These are phyloP conservation scores for Penicillium alfredii DNA, from an alignment of 495 filamentous ascomycete species.

Conservation along the genomic window DNA sequence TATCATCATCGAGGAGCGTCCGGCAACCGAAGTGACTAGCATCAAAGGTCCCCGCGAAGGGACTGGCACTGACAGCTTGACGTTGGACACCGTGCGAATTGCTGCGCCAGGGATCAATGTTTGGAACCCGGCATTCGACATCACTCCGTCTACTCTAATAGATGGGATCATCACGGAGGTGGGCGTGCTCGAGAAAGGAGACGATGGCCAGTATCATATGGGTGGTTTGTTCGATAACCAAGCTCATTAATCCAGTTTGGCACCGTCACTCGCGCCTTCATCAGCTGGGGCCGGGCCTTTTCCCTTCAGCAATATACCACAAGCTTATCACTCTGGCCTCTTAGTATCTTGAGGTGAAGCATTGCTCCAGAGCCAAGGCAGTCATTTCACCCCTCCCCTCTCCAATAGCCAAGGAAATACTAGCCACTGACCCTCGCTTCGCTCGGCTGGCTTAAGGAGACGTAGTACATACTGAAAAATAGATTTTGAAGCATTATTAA, in stretches of 20 bases:
- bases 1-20: slow-evolving; percentile 85
- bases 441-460: no score
- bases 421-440: no score
- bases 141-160: slow-evolving; percentile 79
- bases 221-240: slow-evolving; percentile 41
- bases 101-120: slow-evolving; percentile 76
- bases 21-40: slow-evolving; percentile 68
- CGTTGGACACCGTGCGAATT: slow-evolving; percentile 65
- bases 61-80: slow-evolving; percentile 43
- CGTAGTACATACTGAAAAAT: no score
- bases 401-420: no score
- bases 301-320: no score
- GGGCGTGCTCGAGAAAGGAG: slow-evolving; percentile 73
- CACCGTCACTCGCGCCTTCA: no score
- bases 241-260: slow-evolving; percentile 1
- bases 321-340: no score
- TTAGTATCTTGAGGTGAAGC: no score
- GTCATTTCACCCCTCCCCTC: no score
- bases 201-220: slow-evolving; percentile 73
- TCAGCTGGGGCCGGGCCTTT: no score
- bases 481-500: no score
- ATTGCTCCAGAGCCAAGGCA: no score
- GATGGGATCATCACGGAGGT: slow-evolving; percentile 93
- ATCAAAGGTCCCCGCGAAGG: slow-evolving; percentile 67
- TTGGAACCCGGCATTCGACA: slow-evolving; percentile 96